Percentiles rank a stretch among this genome's conserved stretches.
Evolutionary conservation across 139 green algal genomes (phyloP).

Genomic region (Micractinium sp.): DNA sequence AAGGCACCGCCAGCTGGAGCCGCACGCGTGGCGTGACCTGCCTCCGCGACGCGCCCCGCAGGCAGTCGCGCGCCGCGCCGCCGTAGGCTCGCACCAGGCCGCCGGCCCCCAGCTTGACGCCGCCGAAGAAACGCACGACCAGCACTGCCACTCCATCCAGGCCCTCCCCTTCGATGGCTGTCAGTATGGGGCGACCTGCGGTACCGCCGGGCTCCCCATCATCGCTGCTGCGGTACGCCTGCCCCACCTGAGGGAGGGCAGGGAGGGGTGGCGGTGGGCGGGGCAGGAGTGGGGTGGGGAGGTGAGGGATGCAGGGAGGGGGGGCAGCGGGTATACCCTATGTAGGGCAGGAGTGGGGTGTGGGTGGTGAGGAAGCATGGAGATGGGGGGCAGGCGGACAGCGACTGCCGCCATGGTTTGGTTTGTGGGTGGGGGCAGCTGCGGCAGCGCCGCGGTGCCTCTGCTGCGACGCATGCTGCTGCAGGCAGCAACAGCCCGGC

Average conservation of each 20-base stretch:
- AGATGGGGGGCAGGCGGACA: no score
- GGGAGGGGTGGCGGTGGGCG: background rate
- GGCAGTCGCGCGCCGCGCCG: constrained; percentile 72
- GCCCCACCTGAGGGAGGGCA: constrained; percentile 14
- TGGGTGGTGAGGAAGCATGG: no score
- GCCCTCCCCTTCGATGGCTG: constrained; percentile 58
- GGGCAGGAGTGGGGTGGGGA: background rate
- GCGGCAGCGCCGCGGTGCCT: no score
- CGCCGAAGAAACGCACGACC: constrained; percentile 82
- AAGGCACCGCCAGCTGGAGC: constrained; percentile 19
- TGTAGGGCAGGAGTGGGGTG: no score
- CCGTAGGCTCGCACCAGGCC: constrained; percentile 87
- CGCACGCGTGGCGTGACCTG: constrained; percentile 51
- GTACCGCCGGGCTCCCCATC: constrained; percentile 90
- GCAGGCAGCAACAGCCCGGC: no score
- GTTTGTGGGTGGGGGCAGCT: no score
- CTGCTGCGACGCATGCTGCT: no score
- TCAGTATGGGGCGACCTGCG: constrained; percentile 36
- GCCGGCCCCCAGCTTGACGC: constrained; percentile 87
- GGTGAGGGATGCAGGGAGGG: background rate
- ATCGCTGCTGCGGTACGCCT: constrained; percentile 69
- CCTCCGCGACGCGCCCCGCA: constrained; percentile 50
- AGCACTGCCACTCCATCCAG: constrained; percentile 78
- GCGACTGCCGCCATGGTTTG: no score
- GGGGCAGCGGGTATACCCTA: no score